phyloP scores from a whole-genome alignment of 2,329 filamentous ascomycete genomes.

The Sporothrix sp. region DNA sequence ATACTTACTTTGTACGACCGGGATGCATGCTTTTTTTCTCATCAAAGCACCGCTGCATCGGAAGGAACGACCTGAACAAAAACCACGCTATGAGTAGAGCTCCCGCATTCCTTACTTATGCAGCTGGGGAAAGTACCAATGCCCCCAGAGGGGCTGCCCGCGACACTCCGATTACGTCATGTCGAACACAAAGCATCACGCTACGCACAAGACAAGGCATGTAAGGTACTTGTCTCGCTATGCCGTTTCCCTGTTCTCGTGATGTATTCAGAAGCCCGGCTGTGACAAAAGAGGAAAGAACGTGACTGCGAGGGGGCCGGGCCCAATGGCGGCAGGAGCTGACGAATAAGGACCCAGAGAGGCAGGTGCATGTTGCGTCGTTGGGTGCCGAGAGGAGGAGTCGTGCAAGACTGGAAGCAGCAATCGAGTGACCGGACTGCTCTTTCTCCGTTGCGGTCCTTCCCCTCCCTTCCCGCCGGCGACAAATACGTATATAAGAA shows the following conservation, averaged over 20 bases:
- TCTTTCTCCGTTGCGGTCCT: no score
- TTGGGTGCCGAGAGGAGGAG: background rate
- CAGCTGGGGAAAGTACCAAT: no score
- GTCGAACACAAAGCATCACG: background rate
- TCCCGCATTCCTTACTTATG: no score
- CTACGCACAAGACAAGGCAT: no score
- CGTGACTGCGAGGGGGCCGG: background rate
- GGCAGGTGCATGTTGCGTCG: conserved; percentile 8
- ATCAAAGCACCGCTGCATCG: no score
- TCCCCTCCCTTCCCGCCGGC: background rate
- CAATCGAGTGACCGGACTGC: background rate
- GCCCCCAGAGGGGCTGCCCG: no score
- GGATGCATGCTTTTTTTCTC: no score
- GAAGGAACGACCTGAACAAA: no score
- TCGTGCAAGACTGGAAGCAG: background rate
- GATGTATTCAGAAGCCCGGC: background rate
- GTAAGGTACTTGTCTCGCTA: background rate
- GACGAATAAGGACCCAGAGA: conserved; percentile 6
- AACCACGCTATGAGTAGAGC: no score
- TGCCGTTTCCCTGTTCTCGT: background rate
- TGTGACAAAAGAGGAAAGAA: conserved; percentile 3
- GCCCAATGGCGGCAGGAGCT: background rate
- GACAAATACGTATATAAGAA: conserved; percentile 7
- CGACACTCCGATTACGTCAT: conserved; percentile 7
- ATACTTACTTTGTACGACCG: no score